These are phyloP conservation scores for Cucumis cinereus DNA, from an alignment of 306 rosid genomes.

Conservation along the genomic window DNA sequence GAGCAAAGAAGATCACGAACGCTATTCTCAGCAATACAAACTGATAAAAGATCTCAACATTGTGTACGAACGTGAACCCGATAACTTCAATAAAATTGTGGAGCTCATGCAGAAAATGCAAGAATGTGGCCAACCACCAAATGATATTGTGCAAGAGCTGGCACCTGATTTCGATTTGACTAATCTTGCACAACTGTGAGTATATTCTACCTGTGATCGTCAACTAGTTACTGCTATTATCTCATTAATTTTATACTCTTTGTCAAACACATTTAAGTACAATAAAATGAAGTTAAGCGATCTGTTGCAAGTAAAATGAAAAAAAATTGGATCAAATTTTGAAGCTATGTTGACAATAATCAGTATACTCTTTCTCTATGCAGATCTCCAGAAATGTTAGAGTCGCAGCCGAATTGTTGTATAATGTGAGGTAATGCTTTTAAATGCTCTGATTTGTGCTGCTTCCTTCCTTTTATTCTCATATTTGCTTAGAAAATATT, in stretches of 20 bases:
- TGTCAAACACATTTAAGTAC: not conserved
- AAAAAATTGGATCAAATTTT: not conserved
- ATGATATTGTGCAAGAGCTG: conserved; percentile 70
- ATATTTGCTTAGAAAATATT: not conserved
- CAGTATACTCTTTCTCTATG: conserved; percentile 3
- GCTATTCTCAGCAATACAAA: conserved; percentile 44
- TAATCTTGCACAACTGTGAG: conserved; percentile 81
- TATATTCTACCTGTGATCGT: not conserved
- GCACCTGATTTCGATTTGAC: conserved; percentile 78
- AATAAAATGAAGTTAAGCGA: not conserved
- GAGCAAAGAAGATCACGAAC: conserved; percentile 66
- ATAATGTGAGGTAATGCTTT: conserved; percentile 46
- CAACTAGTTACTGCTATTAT: not conserved
- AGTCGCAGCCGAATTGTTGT: conserved; percentile 57
- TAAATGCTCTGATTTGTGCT: not conserved
- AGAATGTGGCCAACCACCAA: conserved; percentile 96
- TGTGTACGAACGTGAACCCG: conserved; percentile 65
- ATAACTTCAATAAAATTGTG: conserved; percentile 62
- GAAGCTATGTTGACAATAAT: not conserved
- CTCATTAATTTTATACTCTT: not conserved
- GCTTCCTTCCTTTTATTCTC: not conserved
- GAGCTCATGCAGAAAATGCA: conserved; percentile 99
- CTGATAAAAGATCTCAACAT: conserved; percentile 61
- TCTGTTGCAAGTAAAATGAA: not conserved
- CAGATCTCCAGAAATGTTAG: conserved; percentile 88